These are phyloP conservation scores for Ceratobasidium sp. DNA, from an alignment of 1,284 basidiomycete species.

Conservation along the genomic window DNA sequence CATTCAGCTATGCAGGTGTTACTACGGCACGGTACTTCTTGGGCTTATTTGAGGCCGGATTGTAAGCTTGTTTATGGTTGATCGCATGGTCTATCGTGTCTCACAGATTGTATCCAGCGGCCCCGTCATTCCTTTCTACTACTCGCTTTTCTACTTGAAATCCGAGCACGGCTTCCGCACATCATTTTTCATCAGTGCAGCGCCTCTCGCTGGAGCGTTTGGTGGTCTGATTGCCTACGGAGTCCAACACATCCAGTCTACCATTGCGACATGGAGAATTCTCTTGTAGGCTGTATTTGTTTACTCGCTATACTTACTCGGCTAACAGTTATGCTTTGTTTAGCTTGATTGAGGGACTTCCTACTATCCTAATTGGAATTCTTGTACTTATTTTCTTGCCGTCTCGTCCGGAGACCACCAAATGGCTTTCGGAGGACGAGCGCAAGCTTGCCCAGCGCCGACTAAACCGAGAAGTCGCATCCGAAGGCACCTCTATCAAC, in stretches of 20 bases:
- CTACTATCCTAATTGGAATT: constrained; percentile 45
- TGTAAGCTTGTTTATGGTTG: constrained; percentile 13
- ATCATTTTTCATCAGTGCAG: constrained; percentile 48
- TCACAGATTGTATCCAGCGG: constrained; percentile 36
- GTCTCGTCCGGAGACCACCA: constrained; percentile 46
- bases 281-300: constrained; percentile 37
- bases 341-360: constrained; percentile 47
- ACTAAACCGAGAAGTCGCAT: constrained; percentile 41
- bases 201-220: constrained; percentile 49
- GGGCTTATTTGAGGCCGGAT: constrained; percentile 38
- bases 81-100: neutral
- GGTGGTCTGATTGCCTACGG: constrained; percentile 49
- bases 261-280: constrained; percentile 47
- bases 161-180: constrained; percentile 46
- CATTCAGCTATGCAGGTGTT: constrained; percentile 47
- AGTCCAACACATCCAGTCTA: constrained; percentile 47
- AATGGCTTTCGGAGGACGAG: constrained; percentile 47
- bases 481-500: constrained; percentile 35
- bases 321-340: neutral
- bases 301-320: neutral
- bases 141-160: constrained; percentile 47
- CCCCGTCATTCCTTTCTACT: constrained; percentile 48
- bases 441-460: constrained; percentile 44
- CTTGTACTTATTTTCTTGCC: constrained; percentile 44
- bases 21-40: constrained; percentile 39